phyloP scores from a whole-genome alignment of 164 flowering plant species.

The Liriodendron chinense region DNA sequence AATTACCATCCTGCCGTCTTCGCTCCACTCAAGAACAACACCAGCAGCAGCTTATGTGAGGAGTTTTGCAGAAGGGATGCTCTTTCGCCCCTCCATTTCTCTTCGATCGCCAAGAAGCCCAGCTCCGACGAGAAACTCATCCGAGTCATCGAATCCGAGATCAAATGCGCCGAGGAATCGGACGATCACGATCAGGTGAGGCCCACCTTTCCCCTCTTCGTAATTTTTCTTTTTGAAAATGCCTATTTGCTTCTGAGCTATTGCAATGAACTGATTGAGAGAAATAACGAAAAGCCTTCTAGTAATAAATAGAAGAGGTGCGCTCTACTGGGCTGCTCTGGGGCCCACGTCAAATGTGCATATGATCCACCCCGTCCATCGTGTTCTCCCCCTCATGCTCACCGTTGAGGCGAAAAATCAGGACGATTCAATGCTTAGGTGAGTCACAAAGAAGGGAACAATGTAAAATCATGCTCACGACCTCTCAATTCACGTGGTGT shows the following conservation, averaged over 20 bases:
- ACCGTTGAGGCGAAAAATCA: too few species aligned
- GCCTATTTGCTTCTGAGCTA: too few species aligned
- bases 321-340: not conserved
- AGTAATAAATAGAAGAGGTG: not conserved
- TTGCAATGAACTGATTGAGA: not conserved
- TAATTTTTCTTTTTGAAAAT: not conserved
- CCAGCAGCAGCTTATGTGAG: constrained; percentile 10
- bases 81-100: constrained; percentile 17
- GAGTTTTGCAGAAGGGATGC: constrained; percentile 12
- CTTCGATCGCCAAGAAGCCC: constrained; percentile 26
- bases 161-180: constrained; percentile 46
- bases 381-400: too few species aligned
- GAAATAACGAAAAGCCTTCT: not conserved
- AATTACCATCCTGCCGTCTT: constrained; percentile 27
- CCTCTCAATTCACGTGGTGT: too few species aligned
- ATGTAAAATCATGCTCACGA: too few species aligned
- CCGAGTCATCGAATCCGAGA: constrained; percentile 55
- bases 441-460: too few species aligned
- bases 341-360: too few species aligned
- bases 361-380: too few species aligned
- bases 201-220: not conserved
- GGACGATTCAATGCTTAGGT: too few species aligned
- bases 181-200: constrained; percentile 46
- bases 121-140: constrained; percentile 47
- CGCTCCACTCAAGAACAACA: constrained; percentile 28